Conservation (phyloP, 768 basidiomycete genomes). For the Tylopilus balloui region DNA sequence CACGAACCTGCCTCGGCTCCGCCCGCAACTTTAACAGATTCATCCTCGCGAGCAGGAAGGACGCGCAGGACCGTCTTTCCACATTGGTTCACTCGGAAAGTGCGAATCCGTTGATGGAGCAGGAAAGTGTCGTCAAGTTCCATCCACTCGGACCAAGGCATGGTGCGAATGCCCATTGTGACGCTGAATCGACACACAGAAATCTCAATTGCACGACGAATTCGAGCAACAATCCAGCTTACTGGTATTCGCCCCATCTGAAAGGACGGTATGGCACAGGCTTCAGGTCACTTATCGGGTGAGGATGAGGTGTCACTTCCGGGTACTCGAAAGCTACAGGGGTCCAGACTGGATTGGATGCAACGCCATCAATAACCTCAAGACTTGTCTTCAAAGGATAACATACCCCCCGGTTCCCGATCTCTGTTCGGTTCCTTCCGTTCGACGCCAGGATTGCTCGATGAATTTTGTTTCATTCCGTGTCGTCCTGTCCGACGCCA, state of each 20-base stretch:
- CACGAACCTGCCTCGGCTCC: constrained; percentile 30
- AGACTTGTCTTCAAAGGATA: not conserved
- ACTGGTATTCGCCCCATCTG: constrained; percentile 65
- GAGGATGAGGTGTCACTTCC: constrained; percentile 38
- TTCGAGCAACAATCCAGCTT: constrained; percentile 22
- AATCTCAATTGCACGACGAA: too few species aligned
- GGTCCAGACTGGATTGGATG: constrained; percentile 43
- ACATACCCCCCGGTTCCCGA: constrained; percentile 27
- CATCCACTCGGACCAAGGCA: constrained; percentile 75
- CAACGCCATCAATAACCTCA: not conserved
- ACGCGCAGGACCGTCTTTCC: constrained; percentile 48
- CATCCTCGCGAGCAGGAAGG: constrained; percentile 41
- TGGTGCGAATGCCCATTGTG: constrained; percentile 68
- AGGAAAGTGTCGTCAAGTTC: constrained; percentile 64
- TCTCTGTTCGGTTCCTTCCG: constrained; percentile 15
- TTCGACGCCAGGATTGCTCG: not conserved
- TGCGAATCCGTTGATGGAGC: constrained; percentile 53
- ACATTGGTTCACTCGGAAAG: constrained; percentile 48
- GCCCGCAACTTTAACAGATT: constrained; percentile 32
- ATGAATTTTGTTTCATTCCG: not conserved
- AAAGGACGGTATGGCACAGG: constrained; percentile 71
- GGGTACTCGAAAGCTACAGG: constrained; percentile 54
- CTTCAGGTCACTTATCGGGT: constrained; percentile 41
- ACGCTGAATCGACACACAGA: constrained; percentile 46
- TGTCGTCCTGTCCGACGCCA: constrained; percentile 3